A percentile compares a stretch with the other conserved stretches of the same genome.
These are phyloP conservation scores for Chenopodium album DNA, from an alignment of 148 eudicot species.

Conservation along the genomic window DNA sequence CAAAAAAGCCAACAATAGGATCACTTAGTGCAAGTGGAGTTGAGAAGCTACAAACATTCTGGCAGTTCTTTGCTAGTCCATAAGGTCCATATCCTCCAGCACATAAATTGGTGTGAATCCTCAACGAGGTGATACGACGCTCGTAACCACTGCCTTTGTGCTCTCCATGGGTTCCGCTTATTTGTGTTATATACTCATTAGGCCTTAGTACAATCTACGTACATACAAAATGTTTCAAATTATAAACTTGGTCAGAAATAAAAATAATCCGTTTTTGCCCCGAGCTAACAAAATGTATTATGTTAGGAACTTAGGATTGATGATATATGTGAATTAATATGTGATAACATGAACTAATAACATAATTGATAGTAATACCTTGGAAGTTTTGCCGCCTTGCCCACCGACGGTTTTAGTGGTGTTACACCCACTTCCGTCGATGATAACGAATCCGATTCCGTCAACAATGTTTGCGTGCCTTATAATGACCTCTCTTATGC, in stretches of 20 bases:
- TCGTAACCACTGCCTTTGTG: background rate
- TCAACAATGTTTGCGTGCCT: constrained; percentile 11
- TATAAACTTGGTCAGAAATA: too few relatives aligned
- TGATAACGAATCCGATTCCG: constrained; percentile 19
- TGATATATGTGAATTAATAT: too few relatives aligned
- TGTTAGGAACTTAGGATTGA: too few relatives aligned
- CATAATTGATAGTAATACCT: background rate
- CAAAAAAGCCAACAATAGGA: constrained; percentile 17
- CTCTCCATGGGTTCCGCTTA: constrained; percentile 17
- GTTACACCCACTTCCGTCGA: background rate
- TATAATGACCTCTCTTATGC: background rate
- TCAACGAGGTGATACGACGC: constrained; percentile 9
- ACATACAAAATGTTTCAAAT: background rate
- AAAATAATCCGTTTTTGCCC: too few relatives aligned
- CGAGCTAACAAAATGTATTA: too few relatives aligned
- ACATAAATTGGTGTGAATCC: constrained; percentile 8
- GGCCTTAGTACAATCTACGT: background rate
- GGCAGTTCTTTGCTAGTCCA: background rate
- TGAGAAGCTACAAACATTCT: constrained; percentile 7
- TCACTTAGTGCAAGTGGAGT: background rate
- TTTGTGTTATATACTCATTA: constrained; percentile 15
- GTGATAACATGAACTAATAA: too few relatives aligned
- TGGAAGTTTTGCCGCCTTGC: background rate
- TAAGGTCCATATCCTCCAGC: constrained; percentile 22
- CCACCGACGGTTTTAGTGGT: background rate